Percentiles rank a stretch among this genome's conserved stretches.
Evolutionary conservation across 768 basidiomycete species (phyloP).

Genomic region (Psilocybe sp.): DNA sequence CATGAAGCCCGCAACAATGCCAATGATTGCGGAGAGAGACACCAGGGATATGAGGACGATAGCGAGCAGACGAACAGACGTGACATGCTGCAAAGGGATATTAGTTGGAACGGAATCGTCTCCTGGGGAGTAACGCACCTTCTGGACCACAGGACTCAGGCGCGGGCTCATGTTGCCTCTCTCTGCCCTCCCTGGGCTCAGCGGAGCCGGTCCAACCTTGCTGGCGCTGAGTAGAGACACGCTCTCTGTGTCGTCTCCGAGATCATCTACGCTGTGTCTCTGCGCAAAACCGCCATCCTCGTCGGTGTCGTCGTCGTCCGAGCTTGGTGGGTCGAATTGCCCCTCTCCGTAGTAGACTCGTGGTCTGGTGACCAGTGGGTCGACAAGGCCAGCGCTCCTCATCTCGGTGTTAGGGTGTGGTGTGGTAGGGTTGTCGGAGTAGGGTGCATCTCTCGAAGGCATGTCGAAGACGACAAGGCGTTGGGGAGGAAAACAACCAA

Average conservation of each 20-base stretch:
- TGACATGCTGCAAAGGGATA: slow-evolving; percentile 33
- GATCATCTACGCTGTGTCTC: not conserved
- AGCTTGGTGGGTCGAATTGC: slow-evolving; percentile 74
- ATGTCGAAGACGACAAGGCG: slow-evolving; percentile 10
- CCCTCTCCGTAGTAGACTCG: slow-evolving; percentile 70
- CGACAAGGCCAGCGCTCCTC: slow-evolving; percentile 14
- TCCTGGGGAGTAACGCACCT: slow-evolving; percentile 7
- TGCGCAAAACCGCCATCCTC: slow-evolving; percentile 35
- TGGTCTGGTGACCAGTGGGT: slow-evolving; percentile 22
- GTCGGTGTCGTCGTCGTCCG: slow-evolving; percentile 75
- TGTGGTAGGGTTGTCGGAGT: slow-evolving; percentile 9
- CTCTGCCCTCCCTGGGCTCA: slow-evolving; percentile 25
- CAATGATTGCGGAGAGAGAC: slow-evolving; percentile 61
- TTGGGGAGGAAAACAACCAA: slow-evolving; percentile 1
- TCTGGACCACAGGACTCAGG: slow-evolving; percentile 11
- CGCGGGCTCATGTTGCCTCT: slow-evolving; percentile 22
- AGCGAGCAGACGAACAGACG: slow-evolving; percentile 60
- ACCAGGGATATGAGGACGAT: slow-evolving; percentile 60
- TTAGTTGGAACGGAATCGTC: no score
- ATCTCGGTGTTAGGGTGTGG: slow-evolving; percentile 22
- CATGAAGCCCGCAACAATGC: slow-evolving; percentile 71
- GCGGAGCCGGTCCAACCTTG: slow-evolving; percentile 13
- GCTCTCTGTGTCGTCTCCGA: slow-evolving; percentile 19
- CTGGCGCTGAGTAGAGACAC: slow-evolving; percentile 15
- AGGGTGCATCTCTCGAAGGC: slow-evolving; percentile 17